Base-by-base conservation (phyloP, 805 yeast species). In the Candida koratica region DNA sequence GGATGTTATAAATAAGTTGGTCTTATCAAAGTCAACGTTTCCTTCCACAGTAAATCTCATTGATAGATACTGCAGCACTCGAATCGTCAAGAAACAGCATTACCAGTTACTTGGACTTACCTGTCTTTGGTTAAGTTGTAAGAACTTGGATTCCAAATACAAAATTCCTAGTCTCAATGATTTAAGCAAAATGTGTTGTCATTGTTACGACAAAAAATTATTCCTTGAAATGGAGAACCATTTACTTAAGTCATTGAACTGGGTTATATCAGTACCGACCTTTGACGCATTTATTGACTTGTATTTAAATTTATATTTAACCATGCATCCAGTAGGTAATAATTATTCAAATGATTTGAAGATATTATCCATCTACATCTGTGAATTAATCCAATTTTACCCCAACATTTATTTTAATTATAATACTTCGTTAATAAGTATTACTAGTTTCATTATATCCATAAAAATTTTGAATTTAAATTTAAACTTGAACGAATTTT, bases 171-270 rank as follows among this genome's bases (percentile, higher is more conserved):
- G 71, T 14, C 56, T 78, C 37, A 64, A 66, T 34, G 73, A 71
- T 44, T 59, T 79, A 34, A 64, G 73, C 48, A 72, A 71, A 38
- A 64, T 76, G 55, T 77, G 82, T 55, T 75, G 79, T 55, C 67
- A 73, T 44, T 73, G 75, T 51, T 78, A 76, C 55, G 67, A 75
- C 35, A 72, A 69, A 44, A 66, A 69, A 44, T 62, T 75, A 42
- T 77, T 83, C 51, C 60, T 78, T 39, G 79, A 77, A 50, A 77
- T 81, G 77, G 94, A 84, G 53, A 68, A 78, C 39, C 81, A 79
- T 47, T 69, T 84, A 28, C 62, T 83, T 39, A 76, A 73, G 49
- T 67, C 77, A 4, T 61, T 84, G 42, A 65, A 76, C 37, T 84
- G 90, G 90, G 67, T 73, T 44, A 61, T 81, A 24, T 69, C 76